phyloP scores from a whole-genome alignment of 192 early-diverging fungal species.

The Piromyces finnis region DNA sequence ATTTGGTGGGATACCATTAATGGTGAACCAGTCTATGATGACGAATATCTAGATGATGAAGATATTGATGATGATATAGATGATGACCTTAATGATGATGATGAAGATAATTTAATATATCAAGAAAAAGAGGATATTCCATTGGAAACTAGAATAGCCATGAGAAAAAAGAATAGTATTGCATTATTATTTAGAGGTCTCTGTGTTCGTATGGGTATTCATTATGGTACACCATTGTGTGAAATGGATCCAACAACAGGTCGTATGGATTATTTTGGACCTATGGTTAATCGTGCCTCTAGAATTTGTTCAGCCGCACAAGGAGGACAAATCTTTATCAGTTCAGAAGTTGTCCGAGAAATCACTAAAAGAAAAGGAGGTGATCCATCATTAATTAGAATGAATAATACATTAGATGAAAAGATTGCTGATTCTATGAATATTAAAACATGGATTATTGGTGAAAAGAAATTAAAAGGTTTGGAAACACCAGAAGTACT shows the following conservation, averaged over 20 bases:
- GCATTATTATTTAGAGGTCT: conserved; percentile 61
- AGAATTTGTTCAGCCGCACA: conserved; percentile 69
- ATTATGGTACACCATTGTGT: conserved; percentile 70
- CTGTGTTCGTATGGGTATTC: conserved; percentile 85
- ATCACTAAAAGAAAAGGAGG: conserved; percentile 9
- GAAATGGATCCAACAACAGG: conserved; percentile 75
- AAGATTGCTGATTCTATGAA: conserved; percentile 27
- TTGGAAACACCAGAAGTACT: conserved; percentile 67
- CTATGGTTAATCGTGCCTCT: conserved; percentile 75
- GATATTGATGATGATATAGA: not conserved
- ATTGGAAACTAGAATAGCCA: not conserved
- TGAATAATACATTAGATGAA: conserved; percentile 29
- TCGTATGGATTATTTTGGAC: conserved; percentile 93
- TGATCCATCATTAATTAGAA: conserved; percentile 4
- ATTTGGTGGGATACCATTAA: conserved; percentile 25
- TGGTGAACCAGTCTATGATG: conserved; percentile 14
- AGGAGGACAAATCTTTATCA: conserved; percentile 76
- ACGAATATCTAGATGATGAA: not conserved
- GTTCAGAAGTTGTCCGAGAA: conserved; percentile 60
- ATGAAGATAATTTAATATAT: conserved; percentile 2
- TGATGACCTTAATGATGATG: conserved; percentile 1
- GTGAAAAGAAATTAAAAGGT: conserved; percentile 71
- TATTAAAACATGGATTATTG: conserved; percentile 50
- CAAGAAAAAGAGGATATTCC: not conserved
- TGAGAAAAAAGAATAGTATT: conserved; percentile 2